Conservation (phyloP, 2,329 filamentous ascomycete species). For the Phaeoacremonium minimum region DNA sequence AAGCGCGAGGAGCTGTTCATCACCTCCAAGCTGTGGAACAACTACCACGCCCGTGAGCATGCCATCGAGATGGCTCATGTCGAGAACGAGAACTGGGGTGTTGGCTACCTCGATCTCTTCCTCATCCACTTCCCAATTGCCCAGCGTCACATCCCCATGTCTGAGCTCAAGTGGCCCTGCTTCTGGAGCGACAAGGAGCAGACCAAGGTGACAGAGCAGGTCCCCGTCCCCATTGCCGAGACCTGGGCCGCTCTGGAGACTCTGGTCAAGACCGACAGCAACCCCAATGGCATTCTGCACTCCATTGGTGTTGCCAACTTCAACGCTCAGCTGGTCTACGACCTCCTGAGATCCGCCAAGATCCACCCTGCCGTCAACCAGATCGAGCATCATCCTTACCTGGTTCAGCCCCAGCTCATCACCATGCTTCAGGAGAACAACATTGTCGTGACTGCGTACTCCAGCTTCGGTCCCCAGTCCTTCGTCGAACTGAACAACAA, state of each 20-base stretch:
- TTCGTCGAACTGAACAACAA: constrained; percentile 26
- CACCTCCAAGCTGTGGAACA: constrained; percentile 66
- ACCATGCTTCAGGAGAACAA: constrained; percentile 51
- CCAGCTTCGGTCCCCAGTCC: constrained; percentile 56
- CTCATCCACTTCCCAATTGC: constrained; percentile 60
- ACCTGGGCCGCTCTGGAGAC: constrained; percentile 57
- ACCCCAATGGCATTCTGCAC: constrained; percentile 41
- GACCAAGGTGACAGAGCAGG: constrained; percentile 32
- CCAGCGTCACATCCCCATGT: constrained; percentile 36
- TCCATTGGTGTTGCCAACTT: constrained; percentile 60
- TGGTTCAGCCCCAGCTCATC: constrained; percentile 54
- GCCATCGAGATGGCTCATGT: constrained; percentile 57
- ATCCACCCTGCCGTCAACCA: constrained; percentile 51
- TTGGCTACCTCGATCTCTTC: constrained; percentile 67
- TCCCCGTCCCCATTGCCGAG: constrained; percentile 46
- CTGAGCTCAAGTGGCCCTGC: constrained; percentile 31
- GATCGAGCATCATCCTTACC: constrained; percentile 43
- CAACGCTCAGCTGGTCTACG: constrained; percentile 52
- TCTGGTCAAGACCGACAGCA: constrained; percentile 37
- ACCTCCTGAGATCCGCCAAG: constrained; percentile 55
- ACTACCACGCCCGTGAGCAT: constrained; percentile 55
- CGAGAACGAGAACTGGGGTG: constrained; percentile 56
- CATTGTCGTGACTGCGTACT: constrained; percentile 62
- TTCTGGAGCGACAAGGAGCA: constrained; percentile 36
- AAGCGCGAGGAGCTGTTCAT: constrained; percentile 63